These are phyloP conservation scores for Kodamaea fungicola DNA, from an alignment of 1,139 yeast species.

Conservation along the genomic window DNA sequence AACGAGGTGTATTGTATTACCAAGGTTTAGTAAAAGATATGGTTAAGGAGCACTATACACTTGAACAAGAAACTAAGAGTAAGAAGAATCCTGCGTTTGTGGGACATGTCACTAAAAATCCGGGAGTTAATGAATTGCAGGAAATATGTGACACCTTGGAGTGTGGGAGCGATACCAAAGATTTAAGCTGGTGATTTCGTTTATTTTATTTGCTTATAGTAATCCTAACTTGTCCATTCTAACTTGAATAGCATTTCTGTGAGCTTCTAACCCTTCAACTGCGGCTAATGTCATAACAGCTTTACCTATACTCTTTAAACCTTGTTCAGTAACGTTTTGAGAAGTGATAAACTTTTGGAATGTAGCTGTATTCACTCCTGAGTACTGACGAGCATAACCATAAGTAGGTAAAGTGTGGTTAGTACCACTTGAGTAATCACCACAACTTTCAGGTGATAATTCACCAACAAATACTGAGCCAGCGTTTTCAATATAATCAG, in stretches of 20 bases:
- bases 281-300: slow-evolving; percentile 98
- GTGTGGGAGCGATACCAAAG: slow-evolving; percentile 23
- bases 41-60: slow-evolving; percentile 51
- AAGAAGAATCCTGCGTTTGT: slow-evolving; percentile 52
- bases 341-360: slow-evolving; percentile 94
- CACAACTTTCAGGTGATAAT: slow-evolving; percentile 95
- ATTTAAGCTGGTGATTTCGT: background rate
- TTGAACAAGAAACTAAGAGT: slow-evolving; percentile 42
- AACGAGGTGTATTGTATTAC: slow-evolving; percentile 55
- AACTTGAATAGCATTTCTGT: slow-evolving; percentile 91
- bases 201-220: slow-evolving; percentile 5
- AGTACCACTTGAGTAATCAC: slow-evolving; percentile 97
- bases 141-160: slow-evolving; percentile 47
- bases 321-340: slow-evolving; percentile 83
- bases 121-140: slow-evolving; percentile 48
- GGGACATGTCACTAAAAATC: slow-evolving; percentile 32
- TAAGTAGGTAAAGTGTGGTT: slow-evolving; percentile 97
- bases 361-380: slow-evolving; percentile 94
- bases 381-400: slow-evolving; percentile 95
- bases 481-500: slow-evolving; percentile 76
- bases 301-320: slow-evolving; percentile 80
- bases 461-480: slow-evolving; percentile 97
- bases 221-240: slow-evolving; percentile 80
- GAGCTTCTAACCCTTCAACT: slow-evolving; percentile 95
- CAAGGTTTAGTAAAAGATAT: slow-evolving; percentile 55